phyloP scores from a whole-genome alignment of 2,329 filamentous ascomycete genomes.

The Colletotrichum kahawae region DNA sequence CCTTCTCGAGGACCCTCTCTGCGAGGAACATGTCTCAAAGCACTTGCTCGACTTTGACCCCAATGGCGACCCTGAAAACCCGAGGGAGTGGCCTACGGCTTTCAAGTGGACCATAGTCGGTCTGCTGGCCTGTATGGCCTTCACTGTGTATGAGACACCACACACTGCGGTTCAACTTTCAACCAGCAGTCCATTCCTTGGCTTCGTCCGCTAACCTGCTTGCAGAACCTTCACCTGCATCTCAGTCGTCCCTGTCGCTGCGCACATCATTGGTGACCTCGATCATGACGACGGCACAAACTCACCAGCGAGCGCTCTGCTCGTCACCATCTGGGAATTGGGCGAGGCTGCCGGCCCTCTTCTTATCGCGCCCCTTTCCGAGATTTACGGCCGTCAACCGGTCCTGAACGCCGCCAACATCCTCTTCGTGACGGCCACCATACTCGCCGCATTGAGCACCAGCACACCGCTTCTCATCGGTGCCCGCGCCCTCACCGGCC shows the following conservation, averaged over 20 bases:
- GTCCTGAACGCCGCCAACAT: slow-evolving; percentile 59
- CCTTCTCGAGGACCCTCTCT: slow-evolving; percentile 13
- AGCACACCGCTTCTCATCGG: slow-evolving; percentile 53
- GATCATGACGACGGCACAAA: slow-evolving; percentile 36
- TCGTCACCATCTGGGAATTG: slow-evolving; percentile 75
- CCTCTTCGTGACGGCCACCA: slow-evolving; percentile 54
- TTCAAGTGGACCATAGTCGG: slow-evolving; percentile 61
- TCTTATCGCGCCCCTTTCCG: slow-evolving; percentile 66
- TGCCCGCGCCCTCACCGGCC: slow-evolving; percentile 63
- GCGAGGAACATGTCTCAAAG: slow-evolving; percentile 14
- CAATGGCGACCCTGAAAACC: slow-evolving; percentile 40
- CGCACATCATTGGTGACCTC: slow-evolving; percentile 54
- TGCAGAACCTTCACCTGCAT: slow-evolving; percentile 62
- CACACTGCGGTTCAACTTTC: not conserved
- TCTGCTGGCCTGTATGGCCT: slow-evolving; percentile 58
- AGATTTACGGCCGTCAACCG: slow-evolving; percentile 61
- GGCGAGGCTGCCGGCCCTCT: slow-evolving; percentile 67
- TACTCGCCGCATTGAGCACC: slow-evolving; percentile 49
- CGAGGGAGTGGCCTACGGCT: slow-evolving; percentile 54
- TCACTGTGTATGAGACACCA: slow-evolving; percentile 53
- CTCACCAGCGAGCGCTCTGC: slow-evolving; percentile 59
- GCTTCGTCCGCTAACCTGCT: not conserved
- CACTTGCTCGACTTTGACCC: slow-evolving; percentile 22
- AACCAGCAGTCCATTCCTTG: not conserved
- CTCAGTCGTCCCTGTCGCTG: slow-evolving; percentile 58